Conservation (phyloP, 2,329 filamentous ascomycete genomes). For the Cyphellophora europaea region DNA sequence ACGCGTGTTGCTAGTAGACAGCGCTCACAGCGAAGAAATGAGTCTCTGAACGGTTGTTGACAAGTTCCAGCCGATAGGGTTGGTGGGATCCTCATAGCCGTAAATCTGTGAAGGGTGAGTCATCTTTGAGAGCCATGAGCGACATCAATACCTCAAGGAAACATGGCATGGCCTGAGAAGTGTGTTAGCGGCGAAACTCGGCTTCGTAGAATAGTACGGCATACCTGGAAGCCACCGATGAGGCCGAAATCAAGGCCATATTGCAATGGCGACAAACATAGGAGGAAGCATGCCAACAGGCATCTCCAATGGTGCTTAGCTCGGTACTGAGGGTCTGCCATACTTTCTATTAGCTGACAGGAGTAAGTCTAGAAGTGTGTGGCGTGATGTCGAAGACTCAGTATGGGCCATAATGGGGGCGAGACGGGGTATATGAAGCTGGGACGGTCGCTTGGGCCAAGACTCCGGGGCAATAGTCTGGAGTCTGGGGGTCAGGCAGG, state of each 20-base stretch:
- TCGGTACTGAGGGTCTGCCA: too few relatives aligned
- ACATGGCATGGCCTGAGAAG: constrained; percentile 24
- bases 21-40: constrained; percentile 36
- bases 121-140: constrained; percentile 5
- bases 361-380: too few relatives aligned
- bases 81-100: constrained; percentile 16
- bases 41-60: constrained; percentile 32
- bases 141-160: constrained; percentile 17
- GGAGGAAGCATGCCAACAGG: constrained; percentile 16
- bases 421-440: too few relatives aligned
- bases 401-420: too few relatives aligned
- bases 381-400: too few relatives aligned
- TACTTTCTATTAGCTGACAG: too few relatives aligned
- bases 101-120: constrained; percentile 18
- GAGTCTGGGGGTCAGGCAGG: too few relatives aligned
- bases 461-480: too few relatives aligned
- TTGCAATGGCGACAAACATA: constrained; percentile 25
- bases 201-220: too few relatives aligned
- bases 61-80: constrained; percentile 26
- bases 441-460: too few relatives aligned
- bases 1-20: too few relatives aligned
- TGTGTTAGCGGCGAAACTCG: too few relatives aligned
- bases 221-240: constrained; percentile 24
- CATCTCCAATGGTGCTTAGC: constrained; percentile 19
- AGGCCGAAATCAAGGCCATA: constrained; percentile 24